Evolutionary conservation across 2,329 filamentous ascomycete species (phyloP), one percentile per base, ranked within the genome.

Genomic region (Beauveria sp.): DNA sequence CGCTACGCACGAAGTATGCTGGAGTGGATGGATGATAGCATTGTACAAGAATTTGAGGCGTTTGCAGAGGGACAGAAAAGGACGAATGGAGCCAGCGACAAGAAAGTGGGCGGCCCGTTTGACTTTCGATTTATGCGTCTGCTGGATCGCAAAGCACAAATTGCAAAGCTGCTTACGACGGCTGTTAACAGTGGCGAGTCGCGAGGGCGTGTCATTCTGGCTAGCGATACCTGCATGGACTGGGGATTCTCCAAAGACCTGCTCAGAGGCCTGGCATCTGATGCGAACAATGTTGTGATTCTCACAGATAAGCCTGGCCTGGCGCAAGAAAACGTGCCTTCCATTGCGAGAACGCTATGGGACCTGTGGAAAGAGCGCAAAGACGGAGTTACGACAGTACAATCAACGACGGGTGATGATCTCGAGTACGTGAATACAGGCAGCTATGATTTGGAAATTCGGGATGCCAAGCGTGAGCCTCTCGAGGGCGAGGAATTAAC

Each of bases 1-100:
- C 84, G 91, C 58, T 91, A 97, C 67, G 90, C 93, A 28, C 84
- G 93, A 66, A 97, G 93, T 73, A 96, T 99, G 90, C 80, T 99
- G 38, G 95, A 99, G 71, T 99, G 95, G 95, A 98, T 99, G 93
- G 93, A 98, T 71, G 93, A 97, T 70, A 88, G 87, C 62, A 96
- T 99, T 63, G 89, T 96, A 48, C 87, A 92, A 60, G 93, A 98
- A 69, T 96, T 96, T 64, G 93, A 96, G 72, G 86, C 88, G 16
- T 80, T 87, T 53, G 83, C 81, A 2, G 83, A 85, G 65, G 78
- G 75, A 3, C 77, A 80, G 65, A 71, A 76, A 3, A 80, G 77
- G 63, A 75, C 78, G 8, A 78, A 79, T 12, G 74, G 76, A 0
- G 73, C 78, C 14, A 77, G 76, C 28, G 76, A 78, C 16, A 85